Conservation (phyloP, 2,329 filamentous ascomycete genomes). For the Aspergillus sclerotialis region DNA sequence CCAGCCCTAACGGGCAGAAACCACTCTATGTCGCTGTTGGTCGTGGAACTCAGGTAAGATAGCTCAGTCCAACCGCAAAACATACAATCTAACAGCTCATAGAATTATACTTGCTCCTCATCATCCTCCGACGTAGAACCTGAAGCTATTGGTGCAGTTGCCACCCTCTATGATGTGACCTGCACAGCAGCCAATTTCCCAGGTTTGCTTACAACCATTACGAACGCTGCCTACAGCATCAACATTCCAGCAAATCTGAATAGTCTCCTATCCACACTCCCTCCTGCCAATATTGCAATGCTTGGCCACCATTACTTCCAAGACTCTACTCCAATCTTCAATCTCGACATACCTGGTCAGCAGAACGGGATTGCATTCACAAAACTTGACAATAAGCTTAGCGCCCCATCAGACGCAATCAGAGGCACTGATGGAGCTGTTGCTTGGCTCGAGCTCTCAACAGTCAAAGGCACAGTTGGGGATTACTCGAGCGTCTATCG, state of each 20-base stretch:
- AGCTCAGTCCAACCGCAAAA: background rate
- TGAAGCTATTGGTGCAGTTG: slow-evolving; percentile 63
- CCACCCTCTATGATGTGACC: slow-evolving; percentile 79
- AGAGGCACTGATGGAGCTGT: slow-evolving; percentile 62
- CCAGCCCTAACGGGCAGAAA: slow-evolving; percentile 52
- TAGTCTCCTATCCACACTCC: slow-evolving; percentile 25
- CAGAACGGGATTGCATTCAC: slow-evolving; percentile 52
- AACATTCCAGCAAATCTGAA: slow-evolving; percentile 48
- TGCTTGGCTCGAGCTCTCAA: slow-evolving; percentile 67
- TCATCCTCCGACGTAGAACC: slow-evolving; percentile 56
- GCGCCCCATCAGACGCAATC: slow-evolving; percentile 57
- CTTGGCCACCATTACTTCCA: slow-evolving; percentile 79
- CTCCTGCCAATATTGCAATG: slow-evolving; percentile 55
- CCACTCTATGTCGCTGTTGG: slow-evolving; percentile 78
- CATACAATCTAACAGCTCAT: slow-evolving; percentile 22
- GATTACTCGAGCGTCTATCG: slow-evolving; percentile 72
- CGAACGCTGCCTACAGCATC: slow-evolving; percentile 62
- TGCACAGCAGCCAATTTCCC: slow-evolving; percentile 68
- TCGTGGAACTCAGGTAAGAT: slow-evolving; percentile 62
- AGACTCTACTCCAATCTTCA: slow-evolving; percentile 67
- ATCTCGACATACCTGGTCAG: slow-evolving; percentile 53
- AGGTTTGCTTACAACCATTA: slow-evolving; percentile 57
- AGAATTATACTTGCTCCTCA: slow-evolving; percentile 84
- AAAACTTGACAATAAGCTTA: slow-evolving; percentile 53
- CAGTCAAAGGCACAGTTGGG: slow-evolving; percentile 50